Conservation (phyloP, 306 rosid species). For the Malus sieversii region DNA sequence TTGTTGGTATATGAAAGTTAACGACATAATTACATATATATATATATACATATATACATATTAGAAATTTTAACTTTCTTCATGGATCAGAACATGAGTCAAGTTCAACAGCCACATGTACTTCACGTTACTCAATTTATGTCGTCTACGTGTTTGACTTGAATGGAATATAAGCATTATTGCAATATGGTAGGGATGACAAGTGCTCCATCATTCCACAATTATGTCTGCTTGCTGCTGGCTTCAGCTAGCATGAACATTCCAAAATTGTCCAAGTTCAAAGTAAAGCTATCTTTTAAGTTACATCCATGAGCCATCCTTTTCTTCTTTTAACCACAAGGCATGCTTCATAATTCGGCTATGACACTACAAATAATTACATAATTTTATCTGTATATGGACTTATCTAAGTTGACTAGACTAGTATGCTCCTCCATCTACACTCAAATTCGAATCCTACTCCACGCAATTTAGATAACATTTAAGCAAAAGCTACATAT, state of each 20-base stretch:
- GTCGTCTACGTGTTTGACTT: too few relatives aligned
- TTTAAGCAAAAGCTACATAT: background rate
- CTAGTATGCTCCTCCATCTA: background rate
- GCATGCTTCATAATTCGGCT: background rate
- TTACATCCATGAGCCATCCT: background rate
- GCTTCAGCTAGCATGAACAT: too few relatives aligned
- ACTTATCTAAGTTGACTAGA: background rate
- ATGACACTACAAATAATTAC: background rate
- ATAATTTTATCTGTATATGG: too few relatives aligned
- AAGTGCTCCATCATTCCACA: background rate
- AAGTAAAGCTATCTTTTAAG: background rate
- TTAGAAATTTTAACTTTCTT: too few relatives aligned
- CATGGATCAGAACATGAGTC: too few relatives aligned
- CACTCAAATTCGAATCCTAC: background rate
- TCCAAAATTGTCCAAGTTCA: background rate
- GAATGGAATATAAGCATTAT: background rate
- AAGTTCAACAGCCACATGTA: too few relatives aligned
- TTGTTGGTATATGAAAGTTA: background rate
- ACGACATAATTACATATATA: background rate
- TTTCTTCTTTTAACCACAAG: background rate
- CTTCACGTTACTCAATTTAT: too few relatives aligned
- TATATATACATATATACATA: too few relatives aligned
- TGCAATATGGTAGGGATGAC: background rate
- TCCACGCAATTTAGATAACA: too few relatives aligned
- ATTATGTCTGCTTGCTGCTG: background rate